Evolutionary conservation across 1,139 yeast genomes (phyloP), one percentile per base, ranked within the genome.

Genomic region (Lodderomyces parapsilosis): DNA sequence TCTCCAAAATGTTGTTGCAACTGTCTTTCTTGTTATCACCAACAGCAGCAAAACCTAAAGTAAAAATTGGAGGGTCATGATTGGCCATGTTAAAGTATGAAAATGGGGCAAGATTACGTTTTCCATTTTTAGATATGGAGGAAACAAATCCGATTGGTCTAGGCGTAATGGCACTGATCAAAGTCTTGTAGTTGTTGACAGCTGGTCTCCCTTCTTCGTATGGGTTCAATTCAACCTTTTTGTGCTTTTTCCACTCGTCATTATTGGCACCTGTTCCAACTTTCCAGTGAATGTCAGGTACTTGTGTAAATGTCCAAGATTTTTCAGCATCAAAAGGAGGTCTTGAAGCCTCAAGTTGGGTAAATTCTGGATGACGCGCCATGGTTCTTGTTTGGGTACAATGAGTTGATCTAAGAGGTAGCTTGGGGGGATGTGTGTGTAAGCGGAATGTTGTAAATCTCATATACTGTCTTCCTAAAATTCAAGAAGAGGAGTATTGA

Each of bases 91-190:
- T 66, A 54, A 80, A 80, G 59, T 69, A 81, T 6, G 84, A 78
- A 52, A 78, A 81, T 9, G 86, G 86, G 0, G 86, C 78, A 43
- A 81, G 60, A 54, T 81, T 81, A 18, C 58, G 55, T 1, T 49
- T 55, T 1, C 86, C 85, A 13, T 68, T 66, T 13, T 51, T 49
- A 33, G 69, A 58, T 3, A 74, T 55, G 0, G 83, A 68, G 4
- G 84, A 71, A 4, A 80, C 62, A 45, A 81, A 76, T 4, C 81
- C 86, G 55, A 81, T 65, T 7, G 86, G 86, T 46, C 87, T 67
- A 2, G 87, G 86, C 2, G 71, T 65, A 17, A 81, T 56, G 1
- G 76, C 82, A 8, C 80, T 66, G 24, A 68, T 67, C 32, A 81
- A 62, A 27, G 78, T 60, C 46, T 66, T 71, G 60, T 81, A 81